These are phyloP conservation scores for Annulohypoxylon stygium DNA, from an alignment of 495 filamentous ascomycete genomes.

Conservation along the genomic window DNA sequence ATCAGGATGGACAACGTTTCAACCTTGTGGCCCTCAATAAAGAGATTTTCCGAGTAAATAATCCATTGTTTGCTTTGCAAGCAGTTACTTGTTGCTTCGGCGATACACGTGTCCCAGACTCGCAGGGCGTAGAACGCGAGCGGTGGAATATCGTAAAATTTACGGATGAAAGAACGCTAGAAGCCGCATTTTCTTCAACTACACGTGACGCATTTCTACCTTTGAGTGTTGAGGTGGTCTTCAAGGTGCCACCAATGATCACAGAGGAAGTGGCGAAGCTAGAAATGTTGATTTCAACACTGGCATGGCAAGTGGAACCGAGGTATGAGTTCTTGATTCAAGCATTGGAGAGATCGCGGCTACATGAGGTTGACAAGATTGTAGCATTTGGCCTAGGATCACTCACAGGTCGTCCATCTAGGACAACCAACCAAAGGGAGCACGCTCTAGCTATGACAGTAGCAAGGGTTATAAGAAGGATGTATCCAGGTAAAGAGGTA, in stretches of 20 bases:
- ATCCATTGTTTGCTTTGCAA: too few species aligned
- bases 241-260: not conserved
- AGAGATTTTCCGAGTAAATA: too few species aligned
- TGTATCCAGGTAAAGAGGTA: not conserved
- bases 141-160: not conserved
- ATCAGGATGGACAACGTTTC: not conserved
- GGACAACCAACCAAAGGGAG: not conserved
- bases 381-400: conserved; percentile 12
- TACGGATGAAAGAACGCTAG: not conserved
- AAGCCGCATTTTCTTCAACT: not conserved
- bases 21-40: too few species aligned
- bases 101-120: not conserved
- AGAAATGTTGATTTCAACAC: too few species aligned
- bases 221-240: not conserved
- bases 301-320: not conserved
- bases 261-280: too few species aligned
- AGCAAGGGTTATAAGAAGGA: not conserved
- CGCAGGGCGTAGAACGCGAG: not conserved
- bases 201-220: not conserved
- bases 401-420: not conserved
- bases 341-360: not conserved
- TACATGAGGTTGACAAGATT: conserved; percentile 8
- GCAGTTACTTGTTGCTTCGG: not conserved
- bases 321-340: not conserved
- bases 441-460: conserved; percentile 6